These are phyloP conservation scores for Talaromyces marneffei DNA, from an alignment of 2,329 filamentous ascomycete genomes.

Conservation along the genomic window DNA sequence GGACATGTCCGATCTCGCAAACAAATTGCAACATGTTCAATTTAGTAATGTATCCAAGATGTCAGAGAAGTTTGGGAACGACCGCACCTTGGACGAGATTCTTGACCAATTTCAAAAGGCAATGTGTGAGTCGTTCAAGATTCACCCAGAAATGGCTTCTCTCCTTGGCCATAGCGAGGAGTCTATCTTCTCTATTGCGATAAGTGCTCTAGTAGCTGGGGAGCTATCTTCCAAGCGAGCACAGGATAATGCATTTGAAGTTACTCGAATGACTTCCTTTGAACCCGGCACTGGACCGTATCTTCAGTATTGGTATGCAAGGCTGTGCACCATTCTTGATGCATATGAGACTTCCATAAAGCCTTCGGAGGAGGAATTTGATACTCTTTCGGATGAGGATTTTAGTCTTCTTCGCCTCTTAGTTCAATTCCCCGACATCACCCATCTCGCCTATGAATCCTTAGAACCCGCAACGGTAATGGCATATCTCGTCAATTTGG, in stretches of 20 bases:
- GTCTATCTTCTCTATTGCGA: background rate
- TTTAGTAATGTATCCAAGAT: background rate
- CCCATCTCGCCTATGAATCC: background rate
- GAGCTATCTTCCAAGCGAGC: background rate
- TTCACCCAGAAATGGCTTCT: background rate
- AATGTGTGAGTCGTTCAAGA: background rate
- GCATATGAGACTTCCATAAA: background rate
- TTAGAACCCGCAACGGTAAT: background rate
- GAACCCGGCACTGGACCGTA: background rate
- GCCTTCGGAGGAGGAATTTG: background rate
- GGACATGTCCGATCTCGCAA: background rate
- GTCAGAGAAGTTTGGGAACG: background rate
- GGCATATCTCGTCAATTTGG: background rate
- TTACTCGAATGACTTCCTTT: background rate
- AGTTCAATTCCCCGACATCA: background rate
- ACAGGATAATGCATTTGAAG: background rate
- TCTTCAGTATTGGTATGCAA: background rate
- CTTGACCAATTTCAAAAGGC: background rate
- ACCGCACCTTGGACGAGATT: background rate
- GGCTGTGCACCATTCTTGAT: background rate
- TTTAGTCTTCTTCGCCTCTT: background rate
- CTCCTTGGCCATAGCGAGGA: background rate
- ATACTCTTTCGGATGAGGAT: background rate
- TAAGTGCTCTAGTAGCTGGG: background rate
- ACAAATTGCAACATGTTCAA: background rate